Evolutionary conservation across 768 basidiomycete species (phyloP).

Genomic region (Hericium rajendrae): DNA sequence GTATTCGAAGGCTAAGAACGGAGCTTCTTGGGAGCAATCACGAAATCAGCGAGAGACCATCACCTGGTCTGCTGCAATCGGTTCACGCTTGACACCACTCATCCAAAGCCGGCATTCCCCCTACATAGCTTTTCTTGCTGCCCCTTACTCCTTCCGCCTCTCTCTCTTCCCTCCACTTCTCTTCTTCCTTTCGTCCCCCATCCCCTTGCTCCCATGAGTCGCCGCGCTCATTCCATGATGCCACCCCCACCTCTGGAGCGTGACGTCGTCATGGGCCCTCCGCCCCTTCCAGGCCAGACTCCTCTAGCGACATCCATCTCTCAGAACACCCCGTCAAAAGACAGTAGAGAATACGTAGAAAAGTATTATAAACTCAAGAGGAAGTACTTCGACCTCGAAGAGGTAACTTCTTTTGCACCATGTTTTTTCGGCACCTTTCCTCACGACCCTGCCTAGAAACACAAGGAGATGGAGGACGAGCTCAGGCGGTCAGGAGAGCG

Average conservation of each 20-base stretch:
- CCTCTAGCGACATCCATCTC: slow-evolving; percentile 20
- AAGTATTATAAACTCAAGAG: slow-evolving; percentile 61
- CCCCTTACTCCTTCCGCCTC: slow-evolving; percentile 6
- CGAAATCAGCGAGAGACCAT: too few relatives aligned
- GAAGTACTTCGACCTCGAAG: slow-evolving; percentile 57
- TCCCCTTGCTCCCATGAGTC: slow-evolving; percentile 9
- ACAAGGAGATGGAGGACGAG: slow-evolving; percentile 49
- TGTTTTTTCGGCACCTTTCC: not conserved
- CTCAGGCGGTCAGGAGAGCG: slow-evolving; percentile 53
- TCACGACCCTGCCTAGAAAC: slow-evolving; percentile 31
- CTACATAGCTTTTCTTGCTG: slow-evolving; percentile 1
- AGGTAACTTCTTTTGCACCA: slow-evolving; percentile 32
- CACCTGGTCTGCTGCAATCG: not conserved
- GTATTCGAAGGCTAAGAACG: not conserved
- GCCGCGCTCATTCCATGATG: slow-evolving; percentile 10
- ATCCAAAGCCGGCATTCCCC: not conserved
- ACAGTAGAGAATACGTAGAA: slow-evolving; percentile 41
- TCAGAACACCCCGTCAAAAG: slow-evolving; percentile 22
- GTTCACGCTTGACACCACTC: not conserved
- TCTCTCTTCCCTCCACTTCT: slow-evolving; percentile 15
- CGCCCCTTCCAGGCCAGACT: slow-evolving; percentile 29
- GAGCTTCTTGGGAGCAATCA: not conserved
- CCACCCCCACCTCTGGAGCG: slow-evolving; percentile 30
- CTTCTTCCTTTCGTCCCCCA: slow-evolving; percentile 2
- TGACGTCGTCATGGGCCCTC: slow-evolving; percentile 44